These are phyloP conservation scores for Clonostachys rhizophaga DNA, from an alignment of 2,329 filamentous ascomycete species.

Conservation along the genomic window DNA sequence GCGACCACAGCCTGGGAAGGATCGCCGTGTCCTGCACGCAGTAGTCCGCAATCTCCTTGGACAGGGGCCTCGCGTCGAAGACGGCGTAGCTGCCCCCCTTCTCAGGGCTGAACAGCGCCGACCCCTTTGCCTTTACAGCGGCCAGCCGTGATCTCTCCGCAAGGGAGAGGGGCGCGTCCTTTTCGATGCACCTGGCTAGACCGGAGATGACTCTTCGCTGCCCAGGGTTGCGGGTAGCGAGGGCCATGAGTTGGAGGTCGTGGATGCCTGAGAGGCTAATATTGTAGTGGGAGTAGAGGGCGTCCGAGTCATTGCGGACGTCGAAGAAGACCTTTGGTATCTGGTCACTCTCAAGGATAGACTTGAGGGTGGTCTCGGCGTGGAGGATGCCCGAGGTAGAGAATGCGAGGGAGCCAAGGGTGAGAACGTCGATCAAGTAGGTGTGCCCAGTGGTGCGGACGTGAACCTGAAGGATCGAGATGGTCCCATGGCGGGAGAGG, in stretches of 20 bases:
- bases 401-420: constrained; percentile 29
- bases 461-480: constrained; percentile 38
- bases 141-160: constrained; percentile 1
- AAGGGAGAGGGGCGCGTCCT: constrained; percentile 9
- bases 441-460: constrained; percentile 16
- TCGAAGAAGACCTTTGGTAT: constrained; percentile 51
- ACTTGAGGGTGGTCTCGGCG: constrained; percentile 16
- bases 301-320: constrained; percentile 53
- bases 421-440: constrained; percentile 39
- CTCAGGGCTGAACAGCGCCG: constrained; percentile 27
- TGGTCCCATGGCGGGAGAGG: constrained; percentile 31
- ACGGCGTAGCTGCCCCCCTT: constrained; percentile 28
- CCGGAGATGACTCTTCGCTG: constrained; percentile 10
- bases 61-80: constrained; percentile 40
- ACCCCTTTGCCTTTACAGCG: constrained; percentile 28
- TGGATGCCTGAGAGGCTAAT: constrained; percentile 36
- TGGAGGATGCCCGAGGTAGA: not conserved
- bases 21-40: constrained; percentile 38
- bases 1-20: constrained; percentile 25
- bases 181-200: constrained; percentile 20
- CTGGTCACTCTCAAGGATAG: constrained; percentile 33
- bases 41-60: constrained; percentile 30
- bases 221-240: constrained; percentile 19
- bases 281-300: constrained; percentile 37
- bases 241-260: constrained; percentile 54